These are phyloP conservation scores for Polyplosphaeria fusca DNA, from an alignment of 495 filamentous ascomycete genomes.

Conservation along the genomic window DNA sequence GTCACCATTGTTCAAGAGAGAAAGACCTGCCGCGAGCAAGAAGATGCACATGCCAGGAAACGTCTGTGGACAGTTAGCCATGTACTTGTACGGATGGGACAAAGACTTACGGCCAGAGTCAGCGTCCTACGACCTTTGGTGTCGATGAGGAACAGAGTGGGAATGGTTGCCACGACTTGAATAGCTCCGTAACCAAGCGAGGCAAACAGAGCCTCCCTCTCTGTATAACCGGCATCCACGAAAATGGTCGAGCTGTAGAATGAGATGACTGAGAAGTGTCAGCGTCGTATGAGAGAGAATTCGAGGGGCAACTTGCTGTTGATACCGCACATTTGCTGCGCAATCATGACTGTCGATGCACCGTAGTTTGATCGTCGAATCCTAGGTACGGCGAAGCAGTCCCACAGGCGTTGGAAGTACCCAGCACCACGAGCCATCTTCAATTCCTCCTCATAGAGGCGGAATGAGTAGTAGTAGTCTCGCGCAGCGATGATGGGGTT, in stretches of 20 bases:
- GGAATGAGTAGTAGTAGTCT: constrained; percentile 55
- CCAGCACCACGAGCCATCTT: constrained; percentile 7
- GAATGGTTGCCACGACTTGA: neutral
- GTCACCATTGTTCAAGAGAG: constrained; percentile 19
- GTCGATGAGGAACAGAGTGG: neutral
- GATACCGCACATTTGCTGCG: constrained; percentile 74
- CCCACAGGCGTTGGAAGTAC: constrained; percentile 53
- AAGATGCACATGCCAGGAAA: constrained; percentile 29
- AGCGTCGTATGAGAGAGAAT: neutral
- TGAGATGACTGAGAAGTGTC: neutral
- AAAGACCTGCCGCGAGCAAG: constrained; percentile 30
- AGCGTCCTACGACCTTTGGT: neutral
- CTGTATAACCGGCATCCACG: constrained; percentile 1
- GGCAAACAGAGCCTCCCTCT: neutral
- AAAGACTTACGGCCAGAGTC: neutral
- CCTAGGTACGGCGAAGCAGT: constrained; percentile 67
- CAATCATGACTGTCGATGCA: constrained; percentile 66
- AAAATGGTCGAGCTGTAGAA: constrained; percentile 17
- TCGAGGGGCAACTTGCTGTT: neutral
- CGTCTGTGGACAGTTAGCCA: too few relatives aligned
- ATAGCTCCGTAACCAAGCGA: constrained; percentile 2
- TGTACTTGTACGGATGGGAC: too few relatives aligned
- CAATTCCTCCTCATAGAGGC: constrained; percentile 30
- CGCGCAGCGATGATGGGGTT: constrained; percentile 51
- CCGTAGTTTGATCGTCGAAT: constrained; percentile 65